Percentiles rank a stretch among this genome's conserved stretches.
Conservation (phyloP, 768 basidiomycete species). For the Leccinum subtestaceum region DNA sequence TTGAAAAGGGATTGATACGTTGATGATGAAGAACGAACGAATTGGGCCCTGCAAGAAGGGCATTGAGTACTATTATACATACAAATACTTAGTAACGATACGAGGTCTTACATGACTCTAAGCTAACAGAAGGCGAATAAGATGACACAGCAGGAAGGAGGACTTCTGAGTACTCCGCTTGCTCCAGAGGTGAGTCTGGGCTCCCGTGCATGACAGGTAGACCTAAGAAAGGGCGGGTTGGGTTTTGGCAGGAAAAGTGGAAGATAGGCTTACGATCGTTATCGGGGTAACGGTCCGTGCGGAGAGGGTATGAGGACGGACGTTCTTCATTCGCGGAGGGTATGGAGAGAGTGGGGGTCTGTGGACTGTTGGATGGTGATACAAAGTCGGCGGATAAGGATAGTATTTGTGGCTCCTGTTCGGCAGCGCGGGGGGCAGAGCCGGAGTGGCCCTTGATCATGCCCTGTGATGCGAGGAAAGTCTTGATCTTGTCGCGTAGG, state of each 20-base stretch:
- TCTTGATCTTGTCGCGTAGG: slow-evolving; percentile 76
- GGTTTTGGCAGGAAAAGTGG: background rate
- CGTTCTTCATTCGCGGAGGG: slow-evolving; percentile 41
- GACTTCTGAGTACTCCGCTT: slow-evolving; percentile 30
- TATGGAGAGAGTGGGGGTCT: slow-evolving; percentile 48
- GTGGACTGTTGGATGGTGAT: slow-evolving; percentile 41
- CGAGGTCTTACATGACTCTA: slow-evolving; percentile 73
- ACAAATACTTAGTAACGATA: slow-evolving; percentile 67
- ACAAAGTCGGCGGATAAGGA: slow-evolving; percentile 42
- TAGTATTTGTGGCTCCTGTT: slow-evolving; percentile 57
- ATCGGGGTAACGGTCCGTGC: slow-evolving; percentile 27
- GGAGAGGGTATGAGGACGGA: slow-evolving; percentile 35
- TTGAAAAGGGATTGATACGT: slow-evolving; percentile 28
- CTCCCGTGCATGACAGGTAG: slow-evolving; percentile 32
- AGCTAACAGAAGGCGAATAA: slow-evolving; percentile 43
- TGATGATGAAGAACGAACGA: slow-evolving; percentile 20
- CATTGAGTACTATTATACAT: slow-evolving; percentile 67
- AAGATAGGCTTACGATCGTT: slow-evolving; percentile 25
- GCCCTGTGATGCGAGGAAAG: slow-evolving; percentile 74
- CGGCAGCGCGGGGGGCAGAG: slow-evolving; percentile 54
- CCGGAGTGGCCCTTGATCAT: slow-evolving; percentile 90
- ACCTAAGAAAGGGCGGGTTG: slow-evolving; percentile 17
- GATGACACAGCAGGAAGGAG: slow-evolving; percentile 29
- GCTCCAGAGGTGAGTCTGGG: slow-evolving; percentile 34
- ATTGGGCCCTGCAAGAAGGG: slow-evolving; percentile 50